Base-by-base conservation (phyloP, 805 yeast genomes). In the Pachysolen tannophilus region DNA sequence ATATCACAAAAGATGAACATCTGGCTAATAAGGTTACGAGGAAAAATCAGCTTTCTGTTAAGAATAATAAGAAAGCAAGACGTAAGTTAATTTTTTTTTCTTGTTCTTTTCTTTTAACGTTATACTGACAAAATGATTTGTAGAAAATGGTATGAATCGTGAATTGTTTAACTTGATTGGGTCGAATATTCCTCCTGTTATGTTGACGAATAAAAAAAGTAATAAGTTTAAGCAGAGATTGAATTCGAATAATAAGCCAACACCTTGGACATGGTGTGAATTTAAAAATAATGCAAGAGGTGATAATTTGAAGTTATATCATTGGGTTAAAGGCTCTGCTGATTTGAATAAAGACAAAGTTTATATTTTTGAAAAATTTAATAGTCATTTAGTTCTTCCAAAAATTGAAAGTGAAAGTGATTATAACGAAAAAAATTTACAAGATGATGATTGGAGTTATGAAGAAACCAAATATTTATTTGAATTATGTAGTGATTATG, bases 91-190 rank as follows among this genome's bases (percentile, higher is more conserved):
- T 8, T 25, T 8, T 2, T 26, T 14, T 6, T 24, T 8, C 15
- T 20, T n/a, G 15, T 8, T 14, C 18, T 2, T 3, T 11, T 8
- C n/a, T 11, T 21, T 2, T 9, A 18, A 17, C 16, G 7, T 7
- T 8, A 14, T 19, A 24, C 14, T 25, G 14, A 24, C 17, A 9
- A 13, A 8, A 28, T 18, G 21, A 19, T 30, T 20, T 20, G 53
- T 46, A 31, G 55, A 67, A 30, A 63, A 77, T 2, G 95, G 95
- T 18, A 82, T 90, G 75, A 88, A 84, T 43, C 71, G 97, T 46
- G 98, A 92, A 54, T 63, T 92, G 35, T 88, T 82, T 56, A 82
- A 82, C 44, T 67, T 94, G 35, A 63, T 92, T 27, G 98, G 99
- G 5, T 88, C 92, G 26, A 86, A 86, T 55, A 77, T 94, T 2